phyloP scores from a whole-genome alignment of 2,329 filamentous ascomycete genomes.

The Paecilomyces niveus region DNA sequence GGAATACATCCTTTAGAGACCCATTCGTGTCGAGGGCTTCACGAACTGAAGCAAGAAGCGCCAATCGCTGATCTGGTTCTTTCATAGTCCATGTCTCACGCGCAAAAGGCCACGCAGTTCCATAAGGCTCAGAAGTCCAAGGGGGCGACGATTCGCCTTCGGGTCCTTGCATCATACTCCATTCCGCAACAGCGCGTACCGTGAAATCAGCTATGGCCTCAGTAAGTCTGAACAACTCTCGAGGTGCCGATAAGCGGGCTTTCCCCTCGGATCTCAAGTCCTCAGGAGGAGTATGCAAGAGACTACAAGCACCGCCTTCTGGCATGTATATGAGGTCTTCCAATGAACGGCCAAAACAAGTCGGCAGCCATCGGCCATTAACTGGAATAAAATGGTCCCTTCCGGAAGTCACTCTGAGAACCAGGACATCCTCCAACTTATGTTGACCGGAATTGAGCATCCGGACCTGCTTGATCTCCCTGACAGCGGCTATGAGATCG shows the following conservation, averaged over 20 bases:
- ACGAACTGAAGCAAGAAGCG: slow-evolving; percentile 39
- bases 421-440: slow-evolving; percentile 75
- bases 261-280: slow-evolving; percentile 22
- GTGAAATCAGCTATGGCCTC: slow-evolving; percentile 62
- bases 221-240: slow-evolving; percentile 83
- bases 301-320: slow-evolving; percentile 66
- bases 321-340: slow-evolving; percentile 82
- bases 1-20: slow-evolving; percentile 55
- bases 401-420: slow-evolving; percentile 75
- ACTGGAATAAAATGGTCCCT: slow-evolving; percentile 88
- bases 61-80: slow-evolving; percentile 33
- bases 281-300: slow-evolving; percentile 30
- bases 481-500: slow-evolving; percentile 60
- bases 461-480: slow-evolving; percentile 56
- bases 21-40: slow-evolving; percentile 68
- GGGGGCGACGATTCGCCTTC: slow-evolving; percentile 36
- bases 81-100: slow-evolving; percentile 42
- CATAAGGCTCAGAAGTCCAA: slow-evolving; percentile 44
- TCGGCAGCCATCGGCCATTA: slow-evolving; percentile 69
- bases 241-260: slow-evolving; percentile 66
- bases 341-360: slow-evolving; percentile 77
- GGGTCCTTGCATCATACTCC: slow-evolving; percentile 48
- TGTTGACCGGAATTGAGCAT: slow-evolving; percentile 62
- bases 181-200: slow-evolving; percentile 54
- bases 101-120: slow-evolving; percentile 53